A percentile compares a stretch with the other conserved stretches of the same genome.
phyloP scores from a whole-genome alignment of 1,139 yeast genomes.

The Pichiaceae sp. region DNA sequence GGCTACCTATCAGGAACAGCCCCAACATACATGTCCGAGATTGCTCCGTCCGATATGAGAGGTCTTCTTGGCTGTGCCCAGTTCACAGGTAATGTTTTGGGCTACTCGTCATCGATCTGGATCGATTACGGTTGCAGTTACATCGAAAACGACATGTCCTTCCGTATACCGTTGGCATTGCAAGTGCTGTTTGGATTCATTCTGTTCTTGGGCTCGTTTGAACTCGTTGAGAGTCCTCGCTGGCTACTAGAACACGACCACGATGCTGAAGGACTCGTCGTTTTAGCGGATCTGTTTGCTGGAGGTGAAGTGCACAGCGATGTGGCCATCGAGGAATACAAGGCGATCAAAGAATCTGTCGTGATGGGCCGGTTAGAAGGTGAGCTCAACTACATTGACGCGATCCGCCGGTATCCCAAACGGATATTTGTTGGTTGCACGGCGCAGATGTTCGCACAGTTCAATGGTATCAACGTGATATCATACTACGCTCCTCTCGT shows the following conservation, averaged over 20 bases:
- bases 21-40: conserved; percentile 91
- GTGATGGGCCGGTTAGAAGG: conserved; percentile 74
- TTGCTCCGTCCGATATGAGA: conserved; percentile 81
- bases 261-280: conserved; percentile 81
- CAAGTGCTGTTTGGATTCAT: conserved; percentile 72
- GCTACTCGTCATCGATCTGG: conserved; percentile 86
- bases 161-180: conserved; percentile 73
- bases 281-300: conserved; percentile 72
- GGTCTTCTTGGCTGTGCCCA: conserved; percentile 89
- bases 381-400: conserved; percentile 58
- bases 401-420: conserved; percentile 61
- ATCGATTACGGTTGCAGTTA: conserved; percentile 75
- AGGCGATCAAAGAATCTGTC: conserved; percentile 75
- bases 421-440: conserved; percentile 87
- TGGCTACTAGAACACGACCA: conserved; percentile 86
- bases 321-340: conserved; percentile 60
- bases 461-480: conserved; percentile 88
- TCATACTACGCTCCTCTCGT: conserved; percentile 91
- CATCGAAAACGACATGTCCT: conserved; percentile 47
- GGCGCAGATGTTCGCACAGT: conserved; percentile 85
- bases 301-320: conserved; percentile 49
- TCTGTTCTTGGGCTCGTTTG: conserved; percentile 61
- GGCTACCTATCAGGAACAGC: conserved; percentile 89
- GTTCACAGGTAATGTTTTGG: conserved; percentile 84
- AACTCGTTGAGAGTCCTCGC: conserved; percentile 82